Percentiles rank a stretch among this genome's conserved stretches.
Evolutionary conservation across 768 basidiomycete genomes (phyloP).

Genomic region (Podaxis sp.): DNA sequence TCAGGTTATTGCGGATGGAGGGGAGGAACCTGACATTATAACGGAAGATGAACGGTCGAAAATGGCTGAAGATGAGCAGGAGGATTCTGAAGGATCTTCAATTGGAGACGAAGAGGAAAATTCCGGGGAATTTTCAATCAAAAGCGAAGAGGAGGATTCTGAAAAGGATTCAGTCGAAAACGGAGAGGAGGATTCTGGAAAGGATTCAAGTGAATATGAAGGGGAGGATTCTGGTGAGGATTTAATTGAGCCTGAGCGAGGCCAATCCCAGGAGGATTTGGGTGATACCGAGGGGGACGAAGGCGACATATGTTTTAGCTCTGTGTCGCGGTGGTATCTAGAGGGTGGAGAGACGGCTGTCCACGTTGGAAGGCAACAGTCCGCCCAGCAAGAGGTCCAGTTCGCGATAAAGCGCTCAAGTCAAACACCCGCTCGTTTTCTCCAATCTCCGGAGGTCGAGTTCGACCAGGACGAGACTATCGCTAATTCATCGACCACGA

Average conservation of each 20-base stretch:
- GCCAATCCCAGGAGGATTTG: not conserved
- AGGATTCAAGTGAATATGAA: not conserved
- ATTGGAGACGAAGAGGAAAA: not conserved
- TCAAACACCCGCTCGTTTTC: not conserved
- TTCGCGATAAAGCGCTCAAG: not conserved
- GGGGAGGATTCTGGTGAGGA: conserved; percentile 1
- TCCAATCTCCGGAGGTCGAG: not conserved
- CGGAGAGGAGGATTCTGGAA: not conserved
- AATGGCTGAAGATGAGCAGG: not conserved
- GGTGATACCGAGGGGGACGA: conserved; percentile 1
- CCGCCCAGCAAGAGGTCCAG: not conserved
- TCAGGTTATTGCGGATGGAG: not conserved
- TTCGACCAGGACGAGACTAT: not conserved
- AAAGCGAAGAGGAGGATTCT: not conserved
- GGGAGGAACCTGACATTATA: not conserved
- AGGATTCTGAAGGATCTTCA: not conserved
- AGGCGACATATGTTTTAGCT: not conserved
- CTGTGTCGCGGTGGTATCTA: not conserved
- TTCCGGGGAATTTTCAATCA: not conserved
- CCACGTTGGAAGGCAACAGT: not conserved
- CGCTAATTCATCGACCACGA: not conserved
- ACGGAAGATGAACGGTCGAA: not conserved
- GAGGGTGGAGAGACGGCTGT: not conserved
- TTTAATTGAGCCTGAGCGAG: not conserved
- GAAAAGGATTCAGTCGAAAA: not conserved